Evolutionary conservation across 2,329 filamentous ascomycete genomes (phyloP).

Genomic region (Ophioceras dolichostomum): DNA sequence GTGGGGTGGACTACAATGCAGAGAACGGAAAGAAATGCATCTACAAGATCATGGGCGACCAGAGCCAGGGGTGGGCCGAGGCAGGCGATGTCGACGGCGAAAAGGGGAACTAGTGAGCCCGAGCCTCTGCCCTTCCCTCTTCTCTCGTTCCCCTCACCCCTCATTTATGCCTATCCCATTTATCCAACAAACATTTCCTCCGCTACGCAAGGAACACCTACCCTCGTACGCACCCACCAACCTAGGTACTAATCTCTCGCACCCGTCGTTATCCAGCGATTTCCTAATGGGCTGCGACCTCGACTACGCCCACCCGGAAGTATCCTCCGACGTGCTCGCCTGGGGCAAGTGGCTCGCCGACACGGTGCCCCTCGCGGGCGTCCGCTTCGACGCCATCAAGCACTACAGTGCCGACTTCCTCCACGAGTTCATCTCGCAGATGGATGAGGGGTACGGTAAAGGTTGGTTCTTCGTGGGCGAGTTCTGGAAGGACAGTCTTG

Average conservation of each 20-base stretch:
- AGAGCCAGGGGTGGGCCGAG: slow-evolving; percentile 50
- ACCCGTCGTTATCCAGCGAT: slow-evolving; percentile 46
- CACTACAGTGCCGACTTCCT: slow-evolving; percentile 60
- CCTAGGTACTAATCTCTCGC: slow-evolving; percentile 24
- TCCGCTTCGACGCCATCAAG: slow-evolving; percentile 61
- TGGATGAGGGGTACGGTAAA: slow-evolving; percentile 31
- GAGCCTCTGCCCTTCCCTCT: slow-evolving; percentile 7
- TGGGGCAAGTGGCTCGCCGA: slow-evolving; percentile 59
- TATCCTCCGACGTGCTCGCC: slow-evolving; percentile 48
- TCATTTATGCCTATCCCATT: no score
- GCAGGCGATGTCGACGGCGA: slow-evolving; percentile 44
- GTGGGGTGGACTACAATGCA: slow-evolving; percentile 56
- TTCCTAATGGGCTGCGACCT: slow-evolving; percentile 64
- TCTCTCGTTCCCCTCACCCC: no score
- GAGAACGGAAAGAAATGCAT: slow-evolving; percentile 46
- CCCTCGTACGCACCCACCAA: not conserved
- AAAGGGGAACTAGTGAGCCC: slow-evolving; percentile 46
- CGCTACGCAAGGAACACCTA: not conserved
- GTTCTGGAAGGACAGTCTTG: slow-evolving; percentile 24
- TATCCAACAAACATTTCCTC: not conserved
- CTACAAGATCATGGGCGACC: slow-evolving; percentile 48
- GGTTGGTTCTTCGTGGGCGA: slow-evolving; percentile 25
- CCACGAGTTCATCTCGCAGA: slow-evolving; percentile 45
- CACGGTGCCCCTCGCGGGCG: slow-evolving; percentile 48
- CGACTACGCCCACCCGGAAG: slow-evolving; percentile 52